Percentiles rank a stretch among this genome's conserved stretches.
phyloP scores from a whole-genome alignment of 2,329 filamentous ascomycete species.

The Claviceps arundinis region DNA sequence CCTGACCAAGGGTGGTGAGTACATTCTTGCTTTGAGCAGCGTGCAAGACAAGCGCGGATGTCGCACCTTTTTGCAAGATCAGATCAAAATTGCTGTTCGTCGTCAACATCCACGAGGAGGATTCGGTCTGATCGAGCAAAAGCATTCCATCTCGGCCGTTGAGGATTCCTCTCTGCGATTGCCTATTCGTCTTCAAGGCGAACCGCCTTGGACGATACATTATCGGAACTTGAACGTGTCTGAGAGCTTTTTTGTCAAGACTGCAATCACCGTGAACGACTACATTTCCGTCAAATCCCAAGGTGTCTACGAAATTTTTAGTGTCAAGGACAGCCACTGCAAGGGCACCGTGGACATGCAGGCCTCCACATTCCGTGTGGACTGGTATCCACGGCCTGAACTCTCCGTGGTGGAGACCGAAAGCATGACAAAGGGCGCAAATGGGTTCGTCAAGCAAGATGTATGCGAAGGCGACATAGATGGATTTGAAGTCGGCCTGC shows the following conservation, averaged over 20 bases:
- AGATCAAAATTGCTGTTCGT: constrained; percentile 72
- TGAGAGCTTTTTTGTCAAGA: constrained; percentile 30
- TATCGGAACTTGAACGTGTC: constrained; percentile 56
- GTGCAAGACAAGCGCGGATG: constrained; percentile 80
- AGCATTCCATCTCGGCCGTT: constrained; percentile 58
- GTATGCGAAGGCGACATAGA: constrained; percentile 95
- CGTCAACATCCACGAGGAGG: constrained; percentile 76
- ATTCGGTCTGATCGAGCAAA: constrained; percentile 78
- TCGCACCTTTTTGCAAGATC: constrained; percentile 73
- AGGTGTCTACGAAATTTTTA: constrained; percentile 69
- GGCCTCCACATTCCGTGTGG: constrained; percentile 63
- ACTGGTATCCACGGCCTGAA: constrained; percentile 73
- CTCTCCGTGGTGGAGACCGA: constrained; percentile 54
- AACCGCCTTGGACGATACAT: constrained; percentile 68
- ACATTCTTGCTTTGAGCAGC: constrained; percentile 72
- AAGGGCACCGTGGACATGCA: constrained; percentile 65
- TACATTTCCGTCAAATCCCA: constrained; percentile 49
- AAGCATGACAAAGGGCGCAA: constrained; percentile 37
- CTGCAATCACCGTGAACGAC: constrained; percentile 50
- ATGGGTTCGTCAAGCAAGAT: constrained; percentile 57
- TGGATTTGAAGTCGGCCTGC: constrained; percentile 66
- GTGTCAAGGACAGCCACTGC: constrained; percentile 67
- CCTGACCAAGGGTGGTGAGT: constrained; percentile 74
- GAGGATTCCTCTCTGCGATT: constrained; percentile 62
- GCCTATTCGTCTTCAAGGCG: constrained; percentile 74